Conservation (phyloP, 2,329 filamentous ascomycete genomes). For the Ophiostoma himal-ulmi region DNA sequence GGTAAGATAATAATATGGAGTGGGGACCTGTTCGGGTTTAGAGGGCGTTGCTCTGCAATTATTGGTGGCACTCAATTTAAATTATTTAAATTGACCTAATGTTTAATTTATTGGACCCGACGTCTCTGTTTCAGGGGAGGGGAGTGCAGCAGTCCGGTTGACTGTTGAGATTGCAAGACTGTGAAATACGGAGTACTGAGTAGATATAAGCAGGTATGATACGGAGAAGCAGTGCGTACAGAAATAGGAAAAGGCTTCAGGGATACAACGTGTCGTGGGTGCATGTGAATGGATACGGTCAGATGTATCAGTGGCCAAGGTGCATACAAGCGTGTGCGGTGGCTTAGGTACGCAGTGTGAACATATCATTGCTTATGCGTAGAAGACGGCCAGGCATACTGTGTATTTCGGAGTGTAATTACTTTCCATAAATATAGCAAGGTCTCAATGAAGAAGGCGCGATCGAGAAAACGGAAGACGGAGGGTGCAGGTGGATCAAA, state of each 20-base stretch:
- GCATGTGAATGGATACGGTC: slow-evolving; percentile 1
- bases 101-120: not conserved
- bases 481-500: slow-evolving; percentile 14
- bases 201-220: not conserved
- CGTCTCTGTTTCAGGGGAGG: slow-evolving; percentile 22
- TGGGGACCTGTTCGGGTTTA: slow-evolving; percentile 16
- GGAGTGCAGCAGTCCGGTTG: not conserved
- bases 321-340: not conserved
- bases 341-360: not conserved
- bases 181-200: not conserved
- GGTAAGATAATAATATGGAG: not conserved
- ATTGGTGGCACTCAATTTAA: slow-evolving; percentile 23
- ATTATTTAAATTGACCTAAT: slow-evolving; percentile 23
- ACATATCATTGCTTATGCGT: not conserved
- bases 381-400: not conserved
- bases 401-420: not conserved
- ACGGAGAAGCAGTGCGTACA: not conserved
- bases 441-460: slow-evolving; percentile 8
- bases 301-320: not conserved
- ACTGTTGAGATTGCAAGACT: not conserved
- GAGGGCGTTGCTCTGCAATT: slow-evolving; percentile 15
- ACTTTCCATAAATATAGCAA: too few species aligned
- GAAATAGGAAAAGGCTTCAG: not conserved
- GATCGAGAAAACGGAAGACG: slow-evolving; percentile 18
- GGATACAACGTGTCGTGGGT: not conserved